Evolutionary conservation across 331 rosid species (phyloP).

Genomic region (Stylosanthes scabra): DNA sequence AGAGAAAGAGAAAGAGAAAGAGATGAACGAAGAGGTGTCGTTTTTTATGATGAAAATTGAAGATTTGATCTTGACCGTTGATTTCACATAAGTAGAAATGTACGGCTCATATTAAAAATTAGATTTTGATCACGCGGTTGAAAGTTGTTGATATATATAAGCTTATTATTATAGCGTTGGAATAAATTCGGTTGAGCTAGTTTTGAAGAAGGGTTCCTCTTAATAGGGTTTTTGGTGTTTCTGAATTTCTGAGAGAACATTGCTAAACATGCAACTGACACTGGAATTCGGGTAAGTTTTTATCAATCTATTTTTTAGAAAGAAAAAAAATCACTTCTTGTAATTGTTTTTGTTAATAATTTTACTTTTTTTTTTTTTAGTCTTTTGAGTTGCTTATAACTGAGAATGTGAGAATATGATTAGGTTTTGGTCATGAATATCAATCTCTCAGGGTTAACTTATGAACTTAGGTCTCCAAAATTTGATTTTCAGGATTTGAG

Average conservation of each 20-base stretch:
- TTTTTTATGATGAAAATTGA: neutral
- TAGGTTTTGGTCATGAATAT: neutral
- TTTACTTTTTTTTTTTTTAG: neutral
- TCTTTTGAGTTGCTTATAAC: constrained; percentile 4
- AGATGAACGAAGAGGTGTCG: constrained; percentile 10
- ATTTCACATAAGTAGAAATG: neutral
- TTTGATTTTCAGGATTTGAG: too few species aligned
- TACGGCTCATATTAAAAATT: neutral
- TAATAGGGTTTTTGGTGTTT: constrained; percentile 39
- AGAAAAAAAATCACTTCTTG: neutral
- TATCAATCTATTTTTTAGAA: neutral
- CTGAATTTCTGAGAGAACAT: constrained; percentile 28
- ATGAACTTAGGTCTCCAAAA: too few species aligned
- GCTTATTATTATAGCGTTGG: neutral
- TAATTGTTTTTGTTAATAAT: neutral
- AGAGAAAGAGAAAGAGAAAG: neutral
- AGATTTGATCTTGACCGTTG: constrained; percentile 11
- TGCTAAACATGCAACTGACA: constrained; percentile 67
- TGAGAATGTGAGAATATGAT: neutral
- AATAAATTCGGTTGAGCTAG: neutral
- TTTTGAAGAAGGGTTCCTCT: too few species aligned
- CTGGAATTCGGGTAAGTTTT: constrained; percentile 79
- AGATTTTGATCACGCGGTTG: constrained; percentile 7
- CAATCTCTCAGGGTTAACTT: too few species aligned
- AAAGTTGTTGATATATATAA: neutral